Evolutionary conservation across 768 basidiomycete species (phyloP), one percentile per base, ranked within the genome.

Genomic region (Chalciporus pseudorubinellus): DNA sequence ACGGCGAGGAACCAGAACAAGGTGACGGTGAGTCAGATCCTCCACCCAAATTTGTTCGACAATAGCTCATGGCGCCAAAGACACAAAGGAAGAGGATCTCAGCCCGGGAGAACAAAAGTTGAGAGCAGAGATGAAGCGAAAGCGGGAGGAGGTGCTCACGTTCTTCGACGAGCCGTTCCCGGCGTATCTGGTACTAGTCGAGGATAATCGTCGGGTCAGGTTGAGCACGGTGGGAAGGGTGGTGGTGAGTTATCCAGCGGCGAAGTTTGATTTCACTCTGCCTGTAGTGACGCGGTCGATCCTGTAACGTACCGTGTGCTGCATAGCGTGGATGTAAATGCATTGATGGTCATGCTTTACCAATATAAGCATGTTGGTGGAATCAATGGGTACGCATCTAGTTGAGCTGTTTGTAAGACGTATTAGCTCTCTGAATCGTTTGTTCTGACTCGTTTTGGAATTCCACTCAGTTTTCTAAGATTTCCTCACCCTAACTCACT

Each of bases 91-190:
- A 22, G 52, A 55, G 4, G 20, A 13, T 4, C 48, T 56, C 13
- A 4, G 46, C 6, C 24, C 50, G 4, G 34, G 16, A 1, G 52
- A 52, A 13, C 39, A 40, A 28, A 57, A 51, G 20, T 36, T 62
- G 24, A 53, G 31, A 36, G 21, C 50, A 11, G 53, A 51, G 20
- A 54, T 60, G 43, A 22, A 54, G 41, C 33, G 14, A 20, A 63
- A 64, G 44, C 62, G 57, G 16, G 58, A 39, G 3, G 50, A 56
- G 20, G 61, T 63, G 26, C 6, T 55, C 39, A 21, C 1, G 19
- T 64, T 61, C 36, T 60, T 64, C 31, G n/a, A 44, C 13, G 19
- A 20, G 8, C 22, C 26, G 0, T 66, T 64, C 24, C 53, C 59
- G 18, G 56, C 51, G 39, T 66, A 47, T 14, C 21, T 64, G 40